A percentile compares a stretch with the other conserved stretches of the same genome.
These are phyloP conservation scores for Saccharomyces jurei DNA, from an alignment of 805 yeast species.

Conservation along the genomic window DNA sequence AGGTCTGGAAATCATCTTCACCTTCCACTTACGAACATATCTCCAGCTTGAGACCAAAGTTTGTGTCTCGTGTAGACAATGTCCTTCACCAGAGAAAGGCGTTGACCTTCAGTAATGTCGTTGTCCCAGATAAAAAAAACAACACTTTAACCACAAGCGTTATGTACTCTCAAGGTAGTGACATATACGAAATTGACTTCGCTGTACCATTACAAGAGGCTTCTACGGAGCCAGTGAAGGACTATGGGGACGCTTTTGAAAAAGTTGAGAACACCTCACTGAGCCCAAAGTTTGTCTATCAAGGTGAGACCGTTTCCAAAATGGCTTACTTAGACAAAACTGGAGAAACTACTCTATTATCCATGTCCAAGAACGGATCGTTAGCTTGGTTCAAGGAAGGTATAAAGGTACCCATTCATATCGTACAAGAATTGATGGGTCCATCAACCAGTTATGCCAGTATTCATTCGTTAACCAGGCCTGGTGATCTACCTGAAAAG, in stretches of 20 bases:
- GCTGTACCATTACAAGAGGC: conserved; percentile 17
- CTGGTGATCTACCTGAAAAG: conserved; percentile 3
- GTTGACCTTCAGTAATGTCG: conserved; percentile 18
- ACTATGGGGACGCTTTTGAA: conserved; percentile 62
- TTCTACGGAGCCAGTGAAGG: conserved; percentile 40
- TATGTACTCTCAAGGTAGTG: conserved; percentile 23
- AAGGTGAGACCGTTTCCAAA: conserved; percentile 21
- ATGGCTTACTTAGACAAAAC: conserved; percentile 28
- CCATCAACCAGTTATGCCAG: conserved; percentile 20
- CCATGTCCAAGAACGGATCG: conserved; percentile 23
- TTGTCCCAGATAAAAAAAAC: conserved; percentile 21
- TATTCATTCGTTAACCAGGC: conserved; percentile 16
- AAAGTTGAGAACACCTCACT: conserved; percentile 28
- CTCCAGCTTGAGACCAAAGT: conserved; percentile 31
- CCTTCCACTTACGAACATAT: conserved; percentile 52
- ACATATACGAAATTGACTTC: conserved; percentile 22
- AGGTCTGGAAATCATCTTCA: conserved; percentile 71
- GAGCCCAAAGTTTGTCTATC: conserved; percentile 18
- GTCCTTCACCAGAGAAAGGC: conserved; percentile 15
- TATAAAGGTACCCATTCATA: conserved; percentile 21
- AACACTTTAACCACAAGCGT: conserved; percentile 16
- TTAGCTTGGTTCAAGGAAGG: conserved; percentile 25
- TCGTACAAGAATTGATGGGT: conserved; percentile 23
- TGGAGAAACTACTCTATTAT: conserved; percentile 25
- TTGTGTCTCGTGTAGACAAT: conserved; percentile 25